A percentile compares a stretch with the other conserved stretches of the same genome.
phyloP scores from a whole-genome alignment of 1,284 basidiomycete genomes.

The Malassezia brasiliensis region DNA sequence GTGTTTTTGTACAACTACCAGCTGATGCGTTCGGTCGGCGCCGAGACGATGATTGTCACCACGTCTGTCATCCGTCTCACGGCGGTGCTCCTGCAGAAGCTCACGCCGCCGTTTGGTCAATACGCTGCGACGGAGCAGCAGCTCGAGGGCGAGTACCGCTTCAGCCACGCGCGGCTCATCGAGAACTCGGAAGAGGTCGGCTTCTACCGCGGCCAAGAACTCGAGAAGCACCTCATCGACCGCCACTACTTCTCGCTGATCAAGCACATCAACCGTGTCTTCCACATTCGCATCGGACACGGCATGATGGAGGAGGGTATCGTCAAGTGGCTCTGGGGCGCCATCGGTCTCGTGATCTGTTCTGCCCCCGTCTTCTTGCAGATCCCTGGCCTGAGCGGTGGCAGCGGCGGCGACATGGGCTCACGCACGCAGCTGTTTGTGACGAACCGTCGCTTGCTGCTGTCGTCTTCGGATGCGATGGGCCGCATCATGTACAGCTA shows the following conservation, averaged over 20 bases:
- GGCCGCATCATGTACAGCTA: slow-evolving; percentile 81
- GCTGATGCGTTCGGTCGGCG: slow-evolving; percentile 83
- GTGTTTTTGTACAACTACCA: slow-evolving; percentile 92
- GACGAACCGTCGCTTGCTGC: slow-evolving; percentile 77
- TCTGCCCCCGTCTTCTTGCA: slow-evolving; percentile 88
- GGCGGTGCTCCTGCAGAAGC: slow-evolving; percentile 29
- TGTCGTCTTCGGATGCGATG: slow-evolving; percentile 58
- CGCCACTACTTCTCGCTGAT: slow-evolving; percentile 78
- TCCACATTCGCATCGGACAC: slow-evolving; percentile 76
- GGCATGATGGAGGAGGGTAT: slow-evolving; percentile 73
- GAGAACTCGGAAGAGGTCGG: slow-evolving; percentile 90
- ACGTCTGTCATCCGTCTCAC: slow-evolving; percentile 63
- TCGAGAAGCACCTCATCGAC: slow-evolving; percentile 86
- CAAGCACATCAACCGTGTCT: slow-evolving; percentile 75
- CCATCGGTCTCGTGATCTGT: slow-evolving; percentile 80
- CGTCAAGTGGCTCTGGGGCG: slow-evolving; percentile 92
- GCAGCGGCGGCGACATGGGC: slow-evolving; percentile 35
- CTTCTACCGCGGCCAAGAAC: slow-evolving; percentile 78
- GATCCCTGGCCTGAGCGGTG: slow-evolving; percentile 56
- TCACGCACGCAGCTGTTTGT: slow-evolving; percentile 57
- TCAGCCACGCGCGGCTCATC: slow-evolving; percentile 82
- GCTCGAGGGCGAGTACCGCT: slow-evolving; percentile 77
- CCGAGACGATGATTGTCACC: slow-evolving; percentile 61
- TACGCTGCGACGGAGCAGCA: slow-evolving; percentile 64
- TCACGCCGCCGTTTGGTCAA: slow-evolving; percentile 83